These are phyloP conservation scores for Trichodelitschia bisporula DNA, from an alignment of 495 filamentous ascomycete species.

Conservation along the genomic window DNA sequence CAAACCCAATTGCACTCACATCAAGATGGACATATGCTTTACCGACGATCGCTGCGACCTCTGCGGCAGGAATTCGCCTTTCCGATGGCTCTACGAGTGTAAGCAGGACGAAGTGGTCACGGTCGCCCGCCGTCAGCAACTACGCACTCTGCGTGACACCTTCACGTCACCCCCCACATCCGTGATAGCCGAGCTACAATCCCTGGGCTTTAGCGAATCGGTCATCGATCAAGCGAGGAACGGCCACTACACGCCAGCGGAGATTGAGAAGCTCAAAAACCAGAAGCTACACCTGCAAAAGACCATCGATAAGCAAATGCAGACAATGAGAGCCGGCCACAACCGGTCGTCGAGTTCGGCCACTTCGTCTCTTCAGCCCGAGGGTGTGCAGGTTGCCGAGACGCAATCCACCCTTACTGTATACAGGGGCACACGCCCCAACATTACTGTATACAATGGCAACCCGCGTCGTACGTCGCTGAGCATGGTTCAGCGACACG, in stretches of 20 bases:
- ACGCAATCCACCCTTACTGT: too few species aligned
- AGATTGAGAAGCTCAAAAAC: constrained; percentile 8
- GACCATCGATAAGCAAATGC: constrained; percentile 1
- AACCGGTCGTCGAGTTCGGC: too few species aligned
- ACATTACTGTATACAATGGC: too few species aligned
- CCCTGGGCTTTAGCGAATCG: constrained; percentile 5
- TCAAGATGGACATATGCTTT: constrained; percentile 32
- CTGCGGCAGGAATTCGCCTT: constrained; percentile 22
- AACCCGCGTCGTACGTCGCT: too few species aligned
- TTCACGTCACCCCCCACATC: too few species aligned
- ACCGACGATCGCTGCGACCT: constrained; percentile 21
- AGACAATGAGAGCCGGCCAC: neutral
- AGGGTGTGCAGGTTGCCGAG: too few species aligned
- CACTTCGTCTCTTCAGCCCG: constrained; percentile 1
- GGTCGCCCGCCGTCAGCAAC: too few species aligned
- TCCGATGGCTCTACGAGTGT: constrained; percentile 46
- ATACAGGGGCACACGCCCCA: too few species aligned
- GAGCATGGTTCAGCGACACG: too few species aligned
- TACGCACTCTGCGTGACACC: too few species aligned
- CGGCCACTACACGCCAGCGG: constrained; percentile 6
- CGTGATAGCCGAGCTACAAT: constrained; percentile 1
- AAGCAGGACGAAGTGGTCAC: too few species aligned
- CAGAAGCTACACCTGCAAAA: constrained; percentile 8
- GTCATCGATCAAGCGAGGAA: constrained; percentile 7
- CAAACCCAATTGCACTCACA: constrained; percentile 31